A percentile compares a stretch with the other conserved stretches of the same genome.
Conservation (phyloP, 176 grass and related monocot species). For the Canna indica region DNA sequence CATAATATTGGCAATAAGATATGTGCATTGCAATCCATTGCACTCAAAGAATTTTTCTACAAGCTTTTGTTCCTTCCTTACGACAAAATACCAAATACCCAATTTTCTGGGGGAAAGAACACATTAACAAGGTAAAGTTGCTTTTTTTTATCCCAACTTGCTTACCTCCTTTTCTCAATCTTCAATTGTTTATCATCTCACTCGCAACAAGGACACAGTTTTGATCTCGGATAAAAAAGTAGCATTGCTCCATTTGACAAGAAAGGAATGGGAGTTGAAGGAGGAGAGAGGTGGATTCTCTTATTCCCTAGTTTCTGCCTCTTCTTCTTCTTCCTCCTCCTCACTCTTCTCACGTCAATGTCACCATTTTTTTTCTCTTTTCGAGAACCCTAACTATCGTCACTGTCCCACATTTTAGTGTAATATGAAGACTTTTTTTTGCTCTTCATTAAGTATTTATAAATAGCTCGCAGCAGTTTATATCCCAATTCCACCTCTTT, state of each 20-base stretch:
- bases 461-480: background rate
- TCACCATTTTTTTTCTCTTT: background rate
- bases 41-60: too few species aligned
- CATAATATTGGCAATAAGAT: too few species aligned
- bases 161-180: background rate
- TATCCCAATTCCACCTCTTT: background rate
- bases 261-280: background rate
- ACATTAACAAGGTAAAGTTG: background rate
- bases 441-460: background rate
- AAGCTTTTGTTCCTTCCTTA: background rate
- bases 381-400: background rate
- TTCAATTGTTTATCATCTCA: background rate
- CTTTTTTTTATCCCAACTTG: background rate
- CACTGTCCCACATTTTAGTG: background rate
- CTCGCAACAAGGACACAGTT: background rate
- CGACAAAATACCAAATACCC: background rate
- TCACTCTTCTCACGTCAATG: background rate
- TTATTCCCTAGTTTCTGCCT: background rate
- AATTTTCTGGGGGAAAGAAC: background rate
- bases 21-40: too few species aligned
- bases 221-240: conserved; percentile 1
- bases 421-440: background rate
- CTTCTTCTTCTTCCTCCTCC: background rate
- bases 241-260: conserved; percentile 1
- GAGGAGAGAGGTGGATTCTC: background rate